Percentiles rank a stretch among this genome's conserved stretches.
Evolutionary conservation across 2,329 filamentous ascomycete genomes (phyloP).

Genomic region (Verticillium nonalfalfae): DNA sequence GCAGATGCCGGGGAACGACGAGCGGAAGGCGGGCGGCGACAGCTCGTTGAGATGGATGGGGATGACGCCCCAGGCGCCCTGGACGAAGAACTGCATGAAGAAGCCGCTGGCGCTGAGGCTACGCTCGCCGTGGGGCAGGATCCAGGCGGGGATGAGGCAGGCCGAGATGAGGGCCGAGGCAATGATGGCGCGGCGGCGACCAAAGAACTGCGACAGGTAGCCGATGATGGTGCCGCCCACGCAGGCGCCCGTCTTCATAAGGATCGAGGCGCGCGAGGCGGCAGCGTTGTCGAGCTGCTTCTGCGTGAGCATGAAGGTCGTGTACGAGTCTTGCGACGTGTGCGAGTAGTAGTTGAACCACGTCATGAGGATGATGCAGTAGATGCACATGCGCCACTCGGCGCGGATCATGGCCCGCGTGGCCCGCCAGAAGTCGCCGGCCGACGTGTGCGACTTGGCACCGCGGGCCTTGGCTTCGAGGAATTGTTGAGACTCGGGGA

Average conservation of each 20-base stretch:
- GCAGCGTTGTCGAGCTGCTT: conserved; percentile 60
- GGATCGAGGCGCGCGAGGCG: conserved; percentile 68
- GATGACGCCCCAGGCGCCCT: conserved; percentile 62
- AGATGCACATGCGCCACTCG: conserved; percentile 73
- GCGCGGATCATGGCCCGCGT: conserved; percentile 59
- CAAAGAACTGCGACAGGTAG: conserved; percentile 69
- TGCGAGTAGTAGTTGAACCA: conserved; percentile 73
- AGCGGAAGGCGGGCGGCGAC: conserved; percentile 63
- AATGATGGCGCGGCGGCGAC: conserved; percentile 64
- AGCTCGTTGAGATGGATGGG: conserved; percentile 71
- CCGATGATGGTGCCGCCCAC: conserved; percentile 68
- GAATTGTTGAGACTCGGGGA: conserved; percentile 73
- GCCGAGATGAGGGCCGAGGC: conserved; percentile 53
- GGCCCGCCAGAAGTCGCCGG: conserved; percentile 60
- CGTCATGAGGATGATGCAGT: conserved; percentile 73
- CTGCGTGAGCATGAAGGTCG: conserved; percentile 69
- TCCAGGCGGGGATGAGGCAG: conserved; percentile 63
- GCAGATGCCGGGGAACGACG: conserved; percentile 63
- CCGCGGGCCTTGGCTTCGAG: conserved; percentile 59
- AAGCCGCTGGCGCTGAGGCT: conserved; percentile 59
- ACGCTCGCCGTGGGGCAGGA: conserved; percentile 54
- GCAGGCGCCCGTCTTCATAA: conserved; percentile 75
- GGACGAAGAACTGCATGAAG: conserved; percentile 63
- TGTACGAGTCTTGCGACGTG: conserved; percentile 75
- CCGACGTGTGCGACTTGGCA: conserved; percentile 35